Conservation (phyloP, 441 rosid genomes). For the Manihot esculenta region DNA sequence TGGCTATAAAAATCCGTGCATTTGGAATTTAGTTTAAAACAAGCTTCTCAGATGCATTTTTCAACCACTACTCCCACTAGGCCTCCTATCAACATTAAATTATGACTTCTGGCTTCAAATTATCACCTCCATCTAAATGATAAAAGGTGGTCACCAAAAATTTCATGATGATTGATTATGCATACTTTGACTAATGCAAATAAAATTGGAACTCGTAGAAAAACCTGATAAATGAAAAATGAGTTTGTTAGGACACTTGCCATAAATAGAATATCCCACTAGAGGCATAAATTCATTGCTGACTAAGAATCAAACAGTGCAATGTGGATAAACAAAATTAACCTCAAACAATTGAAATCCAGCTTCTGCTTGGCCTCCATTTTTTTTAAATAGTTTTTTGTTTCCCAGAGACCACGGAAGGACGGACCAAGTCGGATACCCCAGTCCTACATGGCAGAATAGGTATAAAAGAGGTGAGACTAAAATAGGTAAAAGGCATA, state of each 20-base stretch:
- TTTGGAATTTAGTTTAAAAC: constrained; percentile 31
- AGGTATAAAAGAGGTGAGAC: neutral
- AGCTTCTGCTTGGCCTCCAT: neutral
- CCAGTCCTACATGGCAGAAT: neutral
- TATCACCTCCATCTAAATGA: neutral
- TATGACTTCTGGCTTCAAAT: neutral
- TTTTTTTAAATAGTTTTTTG: too few species aligned
- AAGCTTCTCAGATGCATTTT: constrained; percentile 23
- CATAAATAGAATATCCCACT: neutral
- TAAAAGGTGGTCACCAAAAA: neutral
- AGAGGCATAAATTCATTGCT: neutral
- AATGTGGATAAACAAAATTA: neutral
- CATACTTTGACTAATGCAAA: constrained; percentile 6
- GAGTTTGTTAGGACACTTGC: neutral
- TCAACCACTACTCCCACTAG: constrained; percentile 16
- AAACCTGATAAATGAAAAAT: neutral
- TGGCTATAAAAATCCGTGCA: neutral
- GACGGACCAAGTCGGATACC: neutral
- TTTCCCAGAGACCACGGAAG: neutral
- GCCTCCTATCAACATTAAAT: constrained; percentile 14
- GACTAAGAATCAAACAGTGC: neutral
- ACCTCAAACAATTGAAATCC: neutral
- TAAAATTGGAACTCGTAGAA: neutral
- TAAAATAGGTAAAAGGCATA: neutral
- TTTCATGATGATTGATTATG: neutral